Percentiles rank a stretch among this genome's conserved stretches.
Conservation (phyloP, 257 asterid genomes). For the Lycium barbarum region DNA sequence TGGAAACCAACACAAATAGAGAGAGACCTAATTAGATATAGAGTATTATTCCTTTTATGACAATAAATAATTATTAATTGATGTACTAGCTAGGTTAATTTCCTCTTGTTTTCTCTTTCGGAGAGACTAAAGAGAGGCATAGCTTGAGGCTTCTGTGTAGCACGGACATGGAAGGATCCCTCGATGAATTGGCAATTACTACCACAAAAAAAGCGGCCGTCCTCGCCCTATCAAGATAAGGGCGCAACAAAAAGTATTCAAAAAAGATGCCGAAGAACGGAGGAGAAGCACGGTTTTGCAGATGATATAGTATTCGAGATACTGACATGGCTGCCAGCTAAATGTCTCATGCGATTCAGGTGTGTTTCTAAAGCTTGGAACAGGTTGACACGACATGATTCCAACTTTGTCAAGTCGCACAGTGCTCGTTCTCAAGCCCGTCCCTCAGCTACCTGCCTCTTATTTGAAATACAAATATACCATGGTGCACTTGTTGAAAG, state of each 20-base stretch:
- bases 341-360: neutral
- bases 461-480: neutral
- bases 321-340: neutral
- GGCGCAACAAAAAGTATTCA: no score
- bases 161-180: neutral
- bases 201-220: neutral
- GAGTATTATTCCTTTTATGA: neutral
- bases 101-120: no score
- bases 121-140: no score
- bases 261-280: neutral
- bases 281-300: neutral
- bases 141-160: no score
- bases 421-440: neutral
- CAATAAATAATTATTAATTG: no score
- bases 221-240: no score
- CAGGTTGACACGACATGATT: neutral
- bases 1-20: neutral
- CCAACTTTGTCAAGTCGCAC: neutral
- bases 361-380: neutral
- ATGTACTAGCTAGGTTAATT: no score
- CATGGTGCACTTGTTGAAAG: neutral
- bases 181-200: neutral
- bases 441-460: neutral
- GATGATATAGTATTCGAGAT: neutral
- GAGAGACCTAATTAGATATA: no score